Evolutionary conservation across 352 stramenopile species (phyloP).

Genomic region (Pythium vanterpoolii): DNA sequence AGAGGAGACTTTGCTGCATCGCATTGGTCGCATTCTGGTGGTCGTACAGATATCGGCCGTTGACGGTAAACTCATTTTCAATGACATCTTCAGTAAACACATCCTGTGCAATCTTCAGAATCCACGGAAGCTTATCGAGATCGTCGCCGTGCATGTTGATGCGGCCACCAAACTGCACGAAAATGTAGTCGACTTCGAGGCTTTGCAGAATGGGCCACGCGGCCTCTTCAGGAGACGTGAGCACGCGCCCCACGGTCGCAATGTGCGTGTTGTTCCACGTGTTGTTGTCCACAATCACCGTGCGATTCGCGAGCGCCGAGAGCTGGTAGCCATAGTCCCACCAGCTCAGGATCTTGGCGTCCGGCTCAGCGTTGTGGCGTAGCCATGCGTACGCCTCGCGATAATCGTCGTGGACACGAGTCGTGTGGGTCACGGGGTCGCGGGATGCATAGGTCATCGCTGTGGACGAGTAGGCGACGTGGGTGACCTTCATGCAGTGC

Average conservation of each 20-base stretch:
- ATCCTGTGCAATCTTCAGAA: constrained; percentile 89
- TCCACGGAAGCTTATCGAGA: constrained; percentile 93
- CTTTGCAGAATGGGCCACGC: constrained; percentile 70
- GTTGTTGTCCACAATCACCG: constrained; percentile 93
- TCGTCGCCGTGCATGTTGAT: constrained; percentile 79
- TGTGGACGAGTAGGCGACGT: constrained; percentile 78
- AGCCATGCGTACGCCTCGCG: constrained; percentile 84
- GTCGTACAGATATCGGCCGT: constrained; percentile 87
- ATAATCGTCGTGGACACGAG: constrained; percentile 67
- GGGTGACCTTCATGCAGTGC: constrained; percentile 57
- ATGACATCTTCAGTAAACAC: constrained; percentile 83
- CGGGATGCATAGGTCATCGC: constrained; percentile 68
- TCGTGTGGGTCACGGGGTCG: constrained; percentile 42
- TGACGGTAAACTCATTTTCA: constrained; percentile 79
- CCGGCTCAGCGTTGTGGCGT: constrained; percentile 56
- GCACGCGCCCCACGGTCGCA: constrained; percentile 88
- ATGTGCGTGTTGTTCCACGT: constrained; percentile 98
- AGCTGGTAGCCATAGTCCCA: constrained; percentile 90
- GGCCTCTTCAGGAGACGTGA: constrained; percentile 63
- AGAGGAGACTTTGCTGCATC: constrained; percentile 90
- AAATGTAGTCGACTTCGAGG: constrained; percentile 78
- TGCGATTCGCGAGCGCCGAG: constrained; percentile 77
- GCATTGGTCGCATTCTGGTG: constrained; percentile 67
- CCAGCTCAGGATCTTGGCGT: constrained; percentile 78
- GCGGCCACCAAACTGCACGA: constrained; percentile 77